These are phyloP conservation scores for Brachypodium distachyon DNA, from an alignment of 202 grass and related monocot species.

Conservation along the genomic window DNA sequence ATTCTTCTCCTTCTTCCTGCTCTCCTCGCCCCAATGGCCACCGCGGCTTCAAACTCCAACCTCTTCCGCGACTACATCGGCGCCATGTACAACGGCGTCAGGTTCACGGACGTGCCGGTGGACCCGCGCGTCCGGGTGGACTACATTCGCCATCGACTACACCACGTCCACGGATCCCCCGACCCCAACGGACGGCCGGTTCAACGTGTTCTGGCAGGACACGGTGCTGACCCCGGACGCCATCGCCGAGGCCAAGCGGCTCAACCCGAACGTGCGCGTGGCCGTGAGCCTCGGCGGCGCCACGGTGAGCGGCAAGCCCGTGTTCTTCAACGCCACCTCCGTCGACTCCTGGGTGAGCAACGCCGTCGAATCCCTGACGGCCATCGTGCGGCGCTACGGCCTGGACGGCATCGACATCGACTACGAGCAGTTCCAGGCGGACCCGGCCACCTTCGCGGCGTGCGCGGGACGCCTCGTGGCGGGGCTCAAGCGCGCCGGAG, in stretches of 20 bases:
- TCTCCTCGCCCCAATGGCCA: conserved; percentile 11
- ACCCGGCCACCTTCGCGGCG: conserved; percentile 49
- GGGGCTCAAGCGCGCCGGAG: conserved; percentile 37
- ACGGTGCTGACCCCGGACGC: conserved; percentile 30
- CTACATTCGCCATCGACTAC: conserved; percentile 66
- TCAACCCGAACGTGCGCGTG: conserved; percentile 52
- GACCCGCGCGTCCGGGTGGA: conserved; percentile 36
- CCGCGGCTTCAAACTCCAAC: conserved; percentile 40
- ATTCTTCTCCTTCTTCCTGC: background rate
- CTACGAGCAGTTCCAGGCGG: conserved; percentile 54
- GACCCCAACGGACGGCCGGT: conserved; percentile 42
- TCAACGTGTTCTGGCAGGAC: conserved; percentile 62
- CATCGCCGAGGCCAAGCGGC: conserved; percentile 32
- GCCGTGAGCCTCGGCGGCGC: conserved; percentile 60
- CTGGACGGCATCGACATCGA: conserved; percentile 77
- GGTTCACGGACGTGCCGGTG: conserved; percentile 65
- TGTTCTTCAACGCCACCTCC: conserved; percentile 47
- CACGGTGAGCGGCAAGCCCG: conserved; percentile 22
- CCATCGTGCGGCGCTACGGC: conserved; percentile 21
- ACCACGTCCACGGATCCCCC: conserved; percentile 37
- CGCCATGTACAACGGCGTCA: conserved; percentile 48
- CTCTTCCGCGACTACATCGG: conserved; percentile 72
- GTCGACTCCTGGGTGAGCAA: conserved; percentile 61
- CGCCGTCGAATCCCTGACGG: conserved; percentile 43
- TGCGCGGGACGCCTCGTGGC: conserved; percentile 60